Percentiles rank a stretch among this genome's conserved stretches.
Evolutionary conservation across 2,329 filamentous ascomycete species (phyloP).

Genomic region (Paraconiothyrium sp.): DNA sequence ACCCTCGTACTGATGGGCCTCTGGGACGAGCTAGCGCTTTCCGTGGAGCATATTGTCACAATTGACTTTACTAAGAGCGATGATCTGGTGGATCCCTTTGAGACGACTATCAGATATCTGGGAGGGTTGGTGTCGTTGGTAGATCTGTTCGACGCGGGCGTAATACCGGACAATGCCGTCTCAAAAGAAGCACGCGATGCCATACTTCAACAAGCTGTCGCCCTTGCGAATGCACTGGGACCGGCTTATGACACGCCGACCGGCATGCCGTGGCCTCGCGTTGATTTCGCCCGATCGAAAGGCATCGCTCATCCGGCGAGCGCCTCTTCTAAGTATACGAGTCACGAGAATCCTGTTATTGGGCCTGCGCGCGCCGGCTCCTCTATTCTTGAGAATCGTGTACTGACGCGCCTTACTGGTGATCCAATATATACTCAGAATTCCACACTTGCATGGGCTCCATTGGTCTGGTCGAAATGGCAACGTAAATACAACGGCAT

Average conservation of each 20-base stretch:
- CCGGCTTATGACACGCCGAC: conserved; percentile 54
- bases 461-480: conserved; percentile 57
- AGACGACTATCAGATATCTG: conserved; percentile 54
- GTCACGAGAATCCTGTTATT: conserved; percentile 48
- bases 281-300: conserved; percentile 51
- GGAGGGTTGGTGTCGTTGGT: conserved; percentile 52
- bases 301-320: conserved; percentile 44
- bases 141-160: conserved; percentile 53
- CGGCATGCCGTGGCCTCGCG: conserved; percentile 57
- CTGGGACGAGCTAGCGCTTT: conserved; percentile 53
- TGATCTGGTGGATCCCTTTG: conserved; percentile 53
- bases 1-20: conserved; percentile 54
- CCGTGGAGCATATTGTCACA: conserved; percentile 50
- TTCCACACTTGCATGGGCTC: conserved; percentile 55
- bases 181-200: conserved; percentile 40
- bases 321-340: conserved; percentile 35
- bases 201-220: conserved; percentile 50
- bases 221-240: conserved; percentile 48
- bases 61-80: conserved; percentile 49
- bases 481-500: conserved; percentile 52
- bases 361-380: conserved; percentile 55
- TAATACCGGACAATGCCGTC: conserved; percentile 48
- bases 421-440: conserved; percentile 52
- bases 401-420: conserved; percentile 53
- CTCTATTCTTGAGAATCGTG: conserved; percentile 56